Evolutionary conservation across 73 alveolate genomes (phyloP).

Genomic region (Tetrahymena elliotti): DNA sequence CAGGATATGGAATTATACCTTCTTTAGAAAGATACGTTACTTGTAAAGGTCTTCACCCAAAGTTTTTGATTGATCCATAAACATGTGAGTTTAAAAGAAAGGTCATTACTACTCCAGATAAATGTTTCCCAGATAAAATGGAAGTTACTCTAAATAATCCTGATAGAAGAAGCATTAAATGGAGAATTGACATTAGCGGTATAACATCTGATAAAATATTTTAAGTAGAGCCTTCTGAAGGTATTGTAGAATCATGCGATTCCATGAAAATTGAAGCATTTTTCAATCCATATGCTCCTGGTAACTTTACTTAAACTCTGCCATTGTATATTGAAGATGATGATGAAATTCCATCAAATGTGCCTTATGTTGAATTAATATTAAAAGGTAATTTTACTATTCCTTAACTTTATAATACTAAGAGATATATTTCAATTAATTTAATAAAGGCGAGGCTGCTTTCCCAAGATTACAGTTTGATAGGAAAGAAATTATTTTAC

Average conservation of each 20-base stretch:
- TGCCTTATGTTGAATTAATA: slow-evolving; percentile 72
- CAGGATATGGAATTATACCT: slow-evolving; percentile 16
- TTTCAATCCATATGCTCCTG: slow-evolving; percentile 92
- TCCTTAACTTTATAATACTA: neutral
- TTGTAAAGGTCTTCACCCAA: slow-evolving; percentile 91
- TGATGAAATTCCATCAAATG: slow-evolving; percentile 40
- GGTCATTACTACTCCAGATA: slow-evolving; percentile 78
- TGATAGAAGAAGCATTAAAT: slow-evolving; percentile 60
- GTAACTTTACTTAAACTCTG: slow-evolving; percentile 75
- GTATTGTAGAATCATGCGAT: slow-evolving; percentile 78
- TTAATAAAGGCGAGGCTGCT: slow-evolving; percentile 67
- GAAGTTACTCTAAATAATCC: slow-evolving; percentile 82
- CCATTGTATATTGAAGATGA: slow-evolving; percentile 79
- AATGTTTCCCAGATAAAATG: slow-evolving; percentile 69
- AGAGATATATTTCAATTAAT: neutral
- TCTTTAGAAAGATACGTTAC: slow-evolving; percentile 21
- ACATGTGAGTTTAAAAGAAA: slow-evolving; percentile 68
- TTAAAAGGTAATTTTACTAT: slow-evolving; percentile 69
- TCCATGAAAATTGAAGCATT: slow-evolving; percentile 82
- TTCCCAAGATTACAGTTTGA: slow-evolving; percentile 94
- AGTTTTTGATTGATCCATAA: slow-evolving; percentile 73
- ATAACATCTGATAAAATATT: slow-evolving; percentile 66
- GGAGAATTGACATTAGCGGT: slow-evolving; percentile 70
- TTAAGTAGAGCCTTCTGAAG: slow-evolving; percentile 79
- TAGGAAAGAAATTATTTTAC: slow-evolving; percentile 89